Conservation (phyloP, 805 yeast genomes). For the Spathaspora arborariae region DNA sequence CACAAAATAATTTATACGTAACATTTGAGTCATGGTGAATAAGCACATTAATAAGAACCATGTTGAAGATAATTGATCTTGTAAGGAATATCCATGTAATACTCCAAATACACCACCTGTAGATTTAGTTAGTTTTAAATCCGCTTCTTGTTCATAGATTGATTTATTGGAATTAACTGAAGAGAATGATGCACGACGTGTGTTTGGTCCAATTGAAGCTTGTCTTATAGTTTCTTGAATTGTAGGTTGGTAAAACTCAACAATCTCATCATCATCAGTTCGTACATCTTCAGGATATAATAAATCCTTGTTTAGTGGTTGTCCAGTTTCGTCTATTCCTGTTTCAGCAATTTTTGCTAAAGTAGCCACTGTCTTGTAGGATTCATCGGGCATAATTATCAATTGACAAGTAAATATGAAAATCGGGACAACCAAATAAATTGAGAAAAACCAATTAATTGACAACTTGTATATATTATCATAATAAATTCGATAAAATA, state of each 20-base stretch:
- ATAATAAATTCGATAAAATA: slow-evolving; percentile 66
- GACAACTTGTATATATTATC: slow-evolving; percentile 39
- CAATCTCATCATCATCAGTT: slow-evolving; percentile 11
- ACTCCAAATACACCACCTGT: slow-evolving; percentile 76
- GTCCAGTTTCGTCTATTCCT: slow-evolving; percentile 70
- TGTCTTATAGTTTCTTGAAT: slow-evolving; percentile 39
- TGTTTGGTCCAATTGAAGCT: slow-evolving; percentile 18
- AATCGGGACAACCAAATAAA: slow-evolving; percentile 69
- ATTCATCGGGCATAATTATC: slow-evolving; percentile 72
- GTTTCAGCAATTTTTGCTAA: slow-evolving; percentile 68
- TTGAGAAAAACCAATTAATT: slow-evolving; percentile 57
- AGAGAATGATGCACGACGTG: slow-evolving; percentile 26
- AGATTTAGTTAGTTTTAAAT: slow-evolving; percentile 45
- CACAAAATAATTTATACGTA: slow-evolving; percentile 87
- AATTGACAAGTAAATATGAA: slow-evolving; percentile 74
- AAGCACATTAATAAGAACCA: slow-evolving; percentile 79
- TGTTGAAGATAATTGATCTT: slow-evolving; percentile 50
- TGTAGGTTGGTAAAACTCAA: slow-evolving; percentile 24
- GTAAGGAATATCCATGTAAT: slow-evolving; percentile 59
- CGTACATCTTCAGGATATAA: slow-evolving; percentile 36
- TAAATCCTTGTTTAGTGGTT: slow-evolving; percentile 47
- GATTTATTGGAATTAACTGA: slow-evolving; percentile 49
- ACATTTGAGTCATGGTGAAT: slow-evolving; percentile 85
- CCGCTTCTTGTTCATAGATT: slow-evolving; percentile 63
- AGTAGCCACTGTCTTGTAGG: slow-evolving; percentile 69